Evolutionary conservation across 78 protist species (phyloP).

Genomic region (Dictyostelium firmibasis): DNA sequence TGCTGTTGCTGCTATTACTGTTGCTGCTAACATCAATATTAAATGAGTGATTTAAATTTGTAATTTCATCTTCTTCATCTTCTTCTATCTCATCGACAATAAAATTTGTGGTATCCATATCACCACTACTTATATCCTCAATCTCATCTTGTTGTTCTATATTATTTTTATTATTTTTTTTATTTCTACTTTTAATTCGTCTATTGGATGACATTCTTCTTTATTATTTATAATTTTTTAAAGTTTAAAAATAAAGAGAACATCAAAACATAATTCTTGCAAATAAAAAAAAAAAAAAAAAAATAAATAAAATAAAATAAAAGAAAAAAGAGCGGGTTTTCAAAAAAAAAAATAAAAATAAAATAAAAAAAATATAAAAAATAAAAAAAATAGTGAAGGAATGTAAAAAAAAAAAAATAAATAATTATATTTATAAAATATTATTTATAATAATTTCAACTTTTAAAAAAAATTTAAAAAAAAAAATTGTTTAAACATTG

Average conservation of each 20-base stretch:
- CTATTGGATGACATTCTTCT: not conserved
- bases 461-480: too few species aligned
- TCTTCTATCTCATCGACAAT: not conserved
- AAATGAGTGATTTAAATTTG: not conserved
- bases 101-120: not conserved
- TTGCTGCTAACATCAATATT: not conserved
- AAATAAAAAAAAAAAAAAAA: too few species aligned
- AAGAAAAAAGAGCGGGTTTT: not conserved
- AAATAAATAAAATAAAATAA: too few species aligned
- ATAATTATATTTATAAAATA: too few species aligned
- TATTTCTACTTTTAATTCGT: not conserved
- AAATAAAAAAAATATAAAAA: too few species aligned
- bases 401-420: too few species aligned
- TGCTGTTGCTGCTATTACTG: too few species aligned
- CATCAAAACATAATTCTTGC: not conserved
- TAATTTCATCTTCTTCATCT: not conserved
- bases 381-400: too few species aligned
- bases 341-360: too few species aligned
- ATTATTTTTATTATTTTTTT: not conserved
- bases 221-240: too few species aligned
- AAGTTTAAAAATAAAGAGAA: not conserved
- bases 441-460: too few species aligned
- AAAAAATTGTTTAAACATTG: too few species aligned
- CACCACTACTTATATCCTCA: not conserved
- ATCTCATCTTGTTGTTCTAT: not conserved